Percentiles rank a stretch among this genome's conserved stretches.
Conservation (phyloP, 192 early-diverging fungal species). For the Umbelopsis isabellina region DNA sequence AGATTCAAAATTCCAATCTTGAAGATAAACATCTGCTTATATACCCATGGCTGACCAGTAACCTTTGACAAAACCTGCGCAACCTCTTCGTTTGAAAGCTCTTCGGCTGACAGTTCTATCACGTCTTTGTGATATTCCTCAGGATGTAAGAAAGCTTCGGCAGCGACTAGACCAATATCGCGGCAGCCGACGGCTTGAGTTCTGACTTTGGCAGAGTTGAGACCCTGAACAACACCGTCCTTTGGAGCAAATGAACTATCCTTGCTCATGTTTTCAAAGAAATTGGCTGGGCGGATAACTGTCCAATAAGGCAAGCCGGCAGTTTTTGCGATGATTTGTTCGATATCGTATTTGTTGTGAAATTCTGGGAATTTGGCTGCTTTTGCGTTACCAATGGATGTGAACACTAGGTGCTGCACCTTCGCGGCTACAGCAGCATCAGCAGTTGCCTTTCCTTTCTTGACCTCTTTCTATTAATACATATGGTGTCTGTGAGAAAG, state of each 20-base stretch:
- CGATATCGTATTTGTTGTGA: constrained; percentile 2
- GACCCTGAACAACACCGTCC: not conserved
- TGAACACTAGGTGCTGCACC: constrained; percentile 16
- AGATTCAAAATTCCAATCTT: not conserved
- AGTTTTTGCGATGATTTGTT: not conserved
- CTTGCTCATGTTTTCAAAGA: constrained; percentile 12
- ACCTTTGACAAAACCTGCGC: not conserved
- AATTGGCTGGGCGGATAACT: constrained; percentile 20
- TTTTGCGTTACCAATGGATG: constrained; percentile 3
- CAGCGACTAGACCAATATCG: constrained; percentile 24
- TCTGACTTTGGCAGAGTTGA: not conserved
- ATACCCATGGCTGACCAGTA: not conserved
- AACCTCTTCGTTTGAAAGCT: not conserved
- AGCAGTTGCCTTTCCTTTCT: not conserved
- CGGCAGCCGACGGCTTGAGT: constrained; percentile 1
- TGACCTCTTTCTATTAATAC: not conserved
- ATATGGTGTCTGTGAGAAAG: not conserved
- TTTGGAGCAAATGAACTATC: not conserved
- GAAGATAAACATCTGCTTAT: not conserved
- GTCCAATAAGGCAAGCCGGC: not conserved
- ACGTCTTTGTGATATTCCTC: not conserved
- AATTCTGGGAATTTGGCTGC: constrained; percentile 2
- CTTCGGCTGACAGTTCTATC: constrained; percentile 1
- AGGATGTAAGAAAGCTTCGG: constrained; percentile 3
- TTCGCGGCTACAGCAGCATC: constrained; percentile 9